Percentiles rank a stretch among this genome's conserved stretches.
Evolutionary conservation across 495 filamentous ascomycete genomes (phyloP).

Genomic region (Glonium stellatum): DNA sequence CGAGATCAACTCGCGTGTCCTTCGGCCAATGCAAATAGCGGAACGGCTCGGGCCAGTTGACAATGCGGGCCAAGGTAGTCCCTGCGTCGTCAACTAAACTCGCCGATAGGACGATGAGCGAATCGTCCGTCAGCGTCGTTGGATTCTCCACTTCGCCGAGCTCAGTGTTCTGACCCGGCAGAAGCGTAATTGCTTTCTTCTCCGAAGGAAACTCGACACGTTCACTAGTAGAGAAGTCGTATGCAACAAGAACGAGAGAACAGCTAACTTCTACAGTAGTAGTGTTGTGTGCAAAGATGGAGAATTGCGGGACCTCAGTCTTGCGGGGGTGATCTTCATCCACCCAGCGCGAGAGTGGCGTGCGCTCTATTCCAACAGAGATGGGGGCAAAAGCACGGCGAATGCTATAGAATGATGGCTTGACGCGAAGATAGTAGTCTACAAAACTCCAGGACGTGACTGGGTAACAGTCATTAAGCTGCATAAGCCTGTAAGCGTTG

Average conservation of each 20-base stretch:
- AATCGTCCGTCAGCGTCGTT: background rate
- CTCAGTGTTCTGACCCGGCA: slow-evolving; percentile 19
- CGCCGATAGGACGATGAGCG: slow-evolving; percentile 9
- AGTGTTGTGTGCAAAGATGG: slow-evolving; percentile 3
- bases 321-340: slow-evolving; percentile 18
- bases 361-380: slow-evolving; percentile 8
- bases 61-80: slow-evolving; percentile 5
- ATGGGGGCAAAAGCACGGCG: slow-evolving; percentile 15
- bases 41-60: slow-evolving; percentile 1
- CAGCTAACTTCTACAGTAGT: slow-evolving; percentile 4
- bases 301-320: background rate
- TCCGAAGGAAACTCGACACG: background rate
- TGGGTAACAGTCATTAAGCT: slow-evolving; percentile 26
- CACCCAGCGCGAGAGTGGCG: slow-evolving; percentile 13
- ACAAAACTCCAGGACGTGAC: slow-evolving; percentile 40
- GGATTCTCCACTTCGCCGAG: slow-evolving; percentile 2
- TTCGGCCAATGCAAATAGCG: slow-evolving; percentile 22
- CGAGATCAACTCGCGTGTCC: slow-evolving; percentile 19
- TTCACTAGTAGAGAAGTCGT: slow-evolving; percentile 8
- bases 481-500: background rate
- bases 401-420: slow-evolving; percentile 24
- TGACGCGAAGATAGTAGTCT: slow-evolving; percentile 18
- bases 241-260: slow-evolving; percentile 1
- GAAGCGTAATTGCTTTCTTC: slow-evolving; percentile 1
- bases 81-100: slow-evolving; percentile 14